Base-by-base conservation (phyloP, 495 filamentous ascomycete genomes). In the Trichoderma virens region DNA sequence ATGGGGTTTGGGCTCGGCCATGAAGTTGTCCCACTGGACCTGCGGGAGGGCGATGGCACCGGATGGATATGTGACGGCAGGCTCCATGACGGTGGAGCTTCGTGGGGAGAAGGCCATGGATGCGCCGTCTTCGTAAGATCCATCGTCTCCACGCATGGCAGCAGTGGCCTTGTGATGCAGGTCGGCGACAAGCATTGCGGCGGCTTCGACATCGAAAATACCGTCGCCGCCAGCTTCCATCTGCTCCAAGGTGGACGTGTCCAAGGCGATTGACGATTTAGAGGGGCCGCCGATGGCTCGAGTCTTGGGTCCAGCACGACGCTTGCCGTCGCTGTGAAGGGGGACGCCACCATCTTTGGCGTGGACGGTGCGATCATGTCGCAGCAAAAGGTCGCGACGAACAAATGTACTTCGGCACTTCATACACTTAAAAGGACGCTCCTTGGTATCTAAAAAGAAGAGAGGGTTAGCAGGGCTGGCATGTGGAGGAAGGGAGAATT, bases 381-480 rank as follows among this genome's bases (percentile, higher is more conserved):
- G 91, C 66, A 98, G 85, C 39, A 98, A 85, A 28, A 98, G 84
- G 78, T 98, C 94, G 78, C 94, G 90, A 74, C 94, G 90, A 67
- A 98, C 94, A 71, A 98, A 98, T 65, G 94, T 98, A 82, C 94
- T 98, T 70, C 93, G 85, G 79, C 94, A 98, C 80, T 98, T 98
- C 72, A 88, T 79, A 79, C 94, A 98, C 73, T 97, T 97, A 84
- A 98, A 98, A 38, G 94, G 94, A 65, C 94, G 90, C 77, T 98
- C 94, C 80, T 98, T 98, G 61, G 94, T 65, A 34, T 65, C 63
- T 98, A 78, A 97, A 23, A 13, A 23, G 32, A 61, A 20, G 35
- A 62, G 9, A 20, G 20, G 39, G 31, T 35, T 38, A 39, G 31
- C 31, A 35, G 6, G 38, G 18, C 2, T 9, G 32, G 32, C 23